Percentiles rank a stretch among this genome's conserved stretches.
phyloP scores from a whole-genome alignment of 2,329 filamentous ascomycete species.

The Colletotrichum horii region DNA sequence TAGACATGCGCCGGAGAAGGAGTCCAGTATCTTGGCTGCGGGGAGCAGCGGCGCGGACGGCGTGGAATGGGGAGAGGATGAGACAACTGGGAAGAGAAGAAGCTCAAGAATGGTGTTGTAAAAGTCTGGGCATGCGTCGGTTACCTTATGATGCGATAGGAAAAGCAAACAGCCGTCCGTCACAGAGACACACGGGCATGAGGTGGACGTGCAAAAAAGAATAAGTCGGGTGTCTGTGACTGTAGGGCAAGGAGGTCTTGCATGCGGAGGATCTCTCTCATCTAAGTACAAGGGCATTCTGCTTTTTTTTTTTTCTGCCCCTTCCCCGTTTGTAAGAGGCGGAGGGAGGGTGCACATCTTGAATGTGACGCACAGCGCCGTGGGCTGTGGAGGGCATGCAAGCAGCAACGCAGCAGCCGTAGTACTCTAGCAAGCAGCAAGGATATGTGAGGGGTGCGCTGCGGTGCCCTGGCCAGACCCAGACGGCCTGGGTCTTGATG shows the following conservation, averaged over 20 bases:
- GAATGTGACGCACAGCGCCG: conserved; percentile 11
- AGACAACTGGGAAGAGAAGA: conserved; percentile 3
- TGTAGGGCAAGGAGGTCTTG: background rate
- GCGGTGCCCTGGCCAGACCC: background rate
- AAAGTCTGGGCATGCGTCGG: conserved; percentile 14
- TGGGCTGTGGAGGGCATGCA: background rate
- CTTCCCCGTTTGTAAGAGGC: background rate
- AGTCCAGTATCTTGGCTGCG: conserved; percentile 1
- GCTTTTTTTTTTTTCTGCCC: background rate
- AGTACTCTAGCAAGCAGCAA: background rate
- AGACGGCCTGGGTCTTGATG: background rate
- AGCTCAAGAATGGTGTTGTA: conserved; percentile 3
- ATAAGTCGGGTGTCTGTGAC: background rate
- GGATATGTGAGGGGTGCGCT: background rate
- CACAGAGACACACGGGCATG: background rate
- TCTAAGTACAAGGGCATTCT: conserved; percentile 3
- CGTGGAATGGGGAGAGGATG: background rate
- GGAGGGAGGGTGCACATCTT: conserved; percentile 1
- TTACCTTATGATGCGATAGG: background rate
- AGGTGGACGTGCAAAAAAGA: background rate
- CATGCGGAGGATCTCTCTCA: background rate
- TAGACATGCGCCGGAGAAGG: background rate
- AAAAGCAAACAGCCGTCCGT: background rate
- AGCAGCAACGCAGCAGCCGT: background rate
- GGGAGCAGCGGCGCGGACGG: background rate